phyloP scores from a whole-genome alignment of 345 rosid species.

The Arabis hirsuta region DNA sequence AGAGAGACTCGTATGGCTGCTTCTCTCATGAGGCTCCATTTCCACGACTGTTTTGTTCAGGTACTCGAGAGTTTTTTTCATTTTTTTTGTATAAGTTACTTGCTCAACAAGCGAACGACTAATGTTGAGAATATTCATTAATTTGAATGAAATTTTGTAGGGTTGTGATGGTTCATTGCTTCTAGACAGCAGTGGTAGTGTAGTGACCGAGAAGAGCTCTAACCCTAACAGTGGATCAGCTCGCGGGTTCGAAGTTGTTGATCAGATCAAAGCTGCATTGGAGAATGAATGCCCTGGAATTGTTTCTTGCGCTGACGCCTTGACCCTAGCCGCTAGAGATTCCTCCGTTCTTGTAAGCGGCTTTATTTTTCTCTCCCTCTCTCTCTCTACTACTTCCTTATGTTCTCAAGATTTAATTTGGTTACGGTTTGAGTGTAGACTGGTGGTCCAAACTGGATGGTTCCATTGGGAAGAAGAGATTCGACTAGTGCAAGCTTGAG shows the following conservation, averaged over 20 bases:
- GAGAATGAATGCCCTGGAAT: constrained; percentile 76
- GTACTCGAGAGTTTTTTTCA: constrained; percentile 33
- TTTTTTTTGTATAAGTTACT: constrained; percentile 3
- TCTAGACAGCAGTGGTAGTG: constrained; percentile 66
- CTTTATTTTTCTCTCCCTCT: neutral
- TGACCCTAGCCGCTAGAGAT: constrained; percentile 87
- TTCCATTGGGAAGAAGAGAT: constrained; percentile 89
- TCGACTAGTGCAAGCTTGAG: constrained; percentile 71
- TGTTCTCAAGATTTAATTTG: constrained; percentile 5
- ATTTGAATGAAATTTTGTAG: constrained; percentile 42
- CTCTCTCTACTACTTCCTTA: neutral
- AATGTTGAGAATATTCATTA: neutral
- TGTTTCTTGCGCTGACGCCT: constrained; percentile 86
- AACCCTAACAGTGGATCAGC: constrained; percentile 76
- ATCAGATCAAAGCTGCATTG: constrained; percentile 72
- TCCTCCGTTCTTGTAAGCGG: constrained; percentile 79
- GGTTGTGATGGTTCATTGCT: constrained; percentile 90
- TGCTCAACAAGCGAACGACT: constrained; percentile 8
- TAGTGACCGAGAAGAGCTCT: constrained; percentile 73
- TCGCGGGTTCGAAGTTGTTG: constrained; percentile 84
- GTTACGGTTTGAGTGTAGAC: constrained; percentile 45
- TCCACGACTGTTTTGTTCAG: constrained; percentile 88
- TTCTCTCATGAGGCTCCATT: constrained; percentile 74
- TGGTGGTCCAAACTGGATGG: constrained; percentile 91
- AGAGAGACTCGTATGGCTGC: constrained; percentile 81